phyloP scores from a whole-genome alignment of 2,329 filamentous ascomycete genomes.

The Fusarium annulatum region DNA sequence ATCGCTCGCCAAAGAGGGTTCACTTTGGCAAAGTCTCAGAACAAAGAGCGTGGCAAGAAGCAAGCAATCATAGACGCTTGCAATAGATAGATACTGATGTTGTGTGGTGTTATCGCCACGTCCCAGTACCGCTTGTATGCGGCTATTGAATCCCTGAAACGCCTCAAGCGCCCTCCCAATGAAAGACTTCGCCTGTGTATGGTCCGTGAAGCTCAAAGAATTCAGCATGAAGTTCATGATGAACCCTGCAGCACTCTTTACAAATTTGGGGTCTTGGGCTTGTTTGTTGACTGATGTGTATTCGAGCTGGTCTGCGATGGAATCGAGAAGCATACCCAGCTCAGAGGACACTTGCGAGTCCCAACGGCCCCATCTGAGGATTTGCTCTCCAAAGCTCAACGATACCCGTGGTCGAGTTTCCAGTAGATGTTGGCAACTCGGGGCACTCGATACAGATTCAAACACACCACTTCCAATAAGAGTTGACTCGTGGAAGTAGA shows the following conservation, averaged over 20 bases:
- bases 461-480: constrained; percentile 67
- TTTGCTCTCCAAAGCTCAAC: constrained; percentile 61
- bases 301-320: constrained; percentile 61
- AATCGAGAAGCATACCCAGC: constrained; percentile 70
- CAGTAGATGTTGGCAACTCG: constrained; percentile 45
- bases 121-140: constrained; percentile 36
- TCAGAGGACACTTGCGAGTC: constrained; percentile 69
- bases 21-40: constrained; percentile 58
- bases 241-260: constrained; percentile 55
- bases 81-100: constrained; percentile 18
- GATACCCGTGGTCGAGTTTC: constrained; percentile 49
- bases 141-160: constrained; percentile 54
- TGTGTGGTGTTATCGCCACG: neutral
- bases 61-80: constrained; percentile 47
- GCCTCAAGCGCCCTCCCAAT: constrained; percentile 57
- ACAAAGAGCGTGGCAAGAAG: constrained; percentile 50
- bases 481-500: constrained; percentile 70
- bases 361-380: constrained; percentile 67
- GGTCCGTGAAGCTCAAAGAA: constrained; percentile 54
- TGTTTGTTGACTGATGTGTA: neutral
- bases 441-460: constrained; percentile 50
- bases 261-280: constrained; percentile 22
- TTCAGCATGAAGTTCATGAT: constrained; percentile 60
- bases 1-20: constrained; percentile 47
- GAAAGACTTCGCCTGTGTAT: constrained; percentile 54